Evolutionary conservation across 257 asterid genomes (phyloP), one percentile per base, ranked within the genome.

Genomic region (Galeopsis tetrahit): DNA sequence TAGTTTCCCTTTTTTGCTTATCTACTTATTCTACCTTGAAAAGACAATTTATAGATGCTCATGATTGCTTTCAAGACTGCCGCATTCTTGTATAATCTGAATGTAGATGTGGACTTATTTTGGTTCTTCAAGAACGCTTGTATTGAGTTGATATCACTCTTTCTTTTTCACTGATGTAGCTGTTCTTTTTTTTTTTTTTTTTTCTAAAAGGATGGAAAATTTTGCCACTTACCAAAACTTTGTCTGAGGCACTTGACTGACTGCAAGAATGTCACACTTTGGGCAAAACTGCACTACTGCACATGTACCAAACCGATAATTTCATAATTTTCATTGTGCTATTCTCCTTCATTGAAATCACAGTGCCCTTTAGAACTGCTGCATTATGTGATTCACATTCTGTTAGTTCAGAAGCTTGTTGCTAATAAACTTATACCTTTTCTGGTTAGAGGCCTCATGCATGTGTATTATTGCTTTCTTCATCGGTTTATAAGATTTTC

Each of bases 381-480:
- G 78, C 65, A 60, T 39, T 60, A 10, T 66, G 43, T 51, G 60
- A 49, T 72, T 57, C 65, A 51, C 51, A 48, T 49, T 52, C 64
- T 46, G 39, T 72, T 68, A 38, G 63, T 51, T 28, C 33, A n/a
- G n/a, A n/a, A 43, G 31, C 63, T n/a, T 38, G 63, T 35, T 14
- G 52, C 49, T 38, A 52, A 40, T 33, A 7, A 4, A 10, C 2
- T 63, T 10, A 13, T 67, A 55, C 35, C 58, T 13, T 67, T 49
- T 69, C 52, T 68, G 60, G 49, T 66, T 44, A 31, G 40, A 73
- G 34, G 58, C 62, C 42, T 57, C 55, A 34, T 40, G 67, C 40
- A 42, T 67, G 66, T 72, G 5, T 63, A 6, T 10, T 44, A 65
- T 52, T 58, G 48, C 68, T 39, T 51, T 28, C 44, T 69, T 42